Evolutionary conservation across 2,329 filamentous ascomycete genomes (phyloP).

Genomic region (Cordyceps pruinosa): DNA sequence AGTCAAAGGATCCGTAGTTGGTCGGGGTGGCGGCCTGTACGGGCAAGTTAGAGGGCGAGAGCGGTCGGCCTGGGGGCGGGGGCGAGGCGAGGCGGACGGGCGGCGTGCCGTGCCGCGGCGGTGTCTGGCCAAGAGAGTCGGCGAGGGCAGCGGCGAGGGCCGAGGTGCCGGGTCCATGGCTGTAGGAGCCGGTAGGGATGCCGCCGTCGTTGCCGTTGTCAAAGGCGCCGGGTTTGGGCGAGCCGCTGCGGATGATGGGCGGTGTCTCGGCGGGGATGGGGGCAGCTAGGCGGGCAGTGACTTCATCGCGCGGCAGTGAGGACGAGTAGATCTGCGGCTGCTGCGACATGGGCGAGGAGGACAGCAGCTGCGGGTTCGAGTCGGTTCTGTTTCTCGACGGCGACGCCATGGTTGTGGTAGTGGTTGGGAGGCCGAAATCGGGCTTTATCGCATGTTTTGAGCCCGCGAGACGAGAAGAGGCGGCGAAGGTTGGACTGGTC

Average conservation of each 20-base stretch:
- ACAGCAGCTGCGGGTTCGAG: slow-evolving; percentile 22
- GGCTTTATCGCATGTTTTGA: slow-evolving; percentile 7
- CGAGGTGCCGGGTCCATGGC: slow-evolving; percentile 74
- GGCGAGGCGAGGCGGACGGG: slow-evolving; percentile 42
- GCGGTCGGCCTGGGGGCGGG: slow-evolving; percentile 44
- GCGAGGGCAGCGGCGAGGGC: slow-evolving; percentile 84
- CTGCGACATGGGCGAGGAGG: slow-evolving; percentile 42
- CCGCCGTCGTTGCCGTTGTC: slow-evolving; percentile 62
- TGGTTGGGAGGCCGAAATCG: background rate
- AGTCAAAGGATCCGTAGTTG: slow-evolving; percentile 82
- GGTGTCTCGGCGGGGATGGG: slow-evolving; percentile 41
- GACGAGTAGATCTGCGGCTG: slow-evolving; percentile 41
- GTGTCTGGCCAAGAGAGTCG: slow-evolving; percentile 62
- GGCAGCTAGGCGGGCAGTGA: slow-evolving; percentile 55
- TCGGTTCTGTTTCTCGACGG: slow-evolving; percentile 11
- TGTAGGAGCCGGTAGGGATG: slow-evolving; percentile 54
- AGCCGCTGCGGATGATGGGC: slow-evolving; percentile 26
- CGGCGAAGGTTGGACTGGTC: background rate
- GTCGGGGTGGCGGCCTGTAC: slow-evolving; percentile 49
- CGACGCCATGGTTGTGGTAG: slow-evolving; percentile 9
- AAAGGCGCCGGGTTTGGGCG: slow-evolving; percentile 23
- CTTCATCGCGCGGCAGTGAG: slow-evolving; percentile 50
- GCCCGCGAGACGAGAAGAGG: background rate
- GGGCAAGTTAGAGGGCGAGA: slow-evolving; percentile 34
- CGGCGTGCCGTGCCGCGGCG: slow-evolving; percentile 63